Base-by-base conservation (phyloP, 371 early-diverging fungal species). In the Mortierella sp. region DNA sequence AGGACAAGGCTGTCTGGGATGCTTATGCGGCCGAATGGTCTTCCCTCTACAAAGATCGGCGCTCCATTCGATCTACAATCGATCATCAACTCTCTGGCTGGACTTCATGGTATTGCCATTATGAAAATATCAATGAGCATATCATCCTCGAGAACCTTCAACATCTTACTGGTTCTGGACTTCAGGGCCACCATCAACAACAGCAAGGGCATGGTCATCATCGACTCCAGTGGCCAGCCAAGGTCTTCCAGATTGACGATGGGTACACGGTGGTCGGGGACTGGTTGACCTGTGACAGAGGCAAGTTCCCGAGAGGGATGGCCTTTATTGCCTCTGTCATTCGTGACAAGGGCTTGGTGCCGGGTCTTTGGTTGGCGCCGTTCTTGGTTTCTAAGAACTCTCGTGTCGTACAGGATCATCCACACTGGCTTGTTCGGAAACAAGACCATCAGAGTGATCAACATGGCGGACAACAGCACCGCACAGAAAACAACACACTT, bases 341-440 rank as follows among this genome's bases (percentile, higher is more conserved):
- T 52, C 78, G 70, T 7, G 26, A 65, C 19, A 81, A 83, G 7
- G 85, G 85, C 0, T 78, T 82, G 55, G 80, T 72, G 15, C 81
- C 88, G 0, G 88, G 88, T 3, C 72, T 88, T 12, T 88, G 88
- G 88, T 52, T 88, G n/a, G 86, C 88, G 0, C 88, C 88, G 17
- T 88, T 83, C 54, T 79, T 85, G 23, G 86, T 81, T 11, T 84
- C 81, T 11, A 80, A 78, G 50, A 80, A 75, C 11, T 82, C 85
- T 43, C 64, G 72, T 7, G 46, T 88, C 17, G 85, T 79, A 4
- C 72, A 81, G 27, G 82, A 85, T 8, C 83, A 84, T 56, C 88
- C 86, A 1, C 82, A 88, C 12, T 88, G 86, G 86, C 64, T 88
- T 14, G 61, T 86, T 4, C 55, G 60, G 34, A 81, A 85, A 55